Base-by-base conservation (phyloP, 2,329 filamentous ascomycete genomes). In the Ceratocystis huliohia region DNA sequence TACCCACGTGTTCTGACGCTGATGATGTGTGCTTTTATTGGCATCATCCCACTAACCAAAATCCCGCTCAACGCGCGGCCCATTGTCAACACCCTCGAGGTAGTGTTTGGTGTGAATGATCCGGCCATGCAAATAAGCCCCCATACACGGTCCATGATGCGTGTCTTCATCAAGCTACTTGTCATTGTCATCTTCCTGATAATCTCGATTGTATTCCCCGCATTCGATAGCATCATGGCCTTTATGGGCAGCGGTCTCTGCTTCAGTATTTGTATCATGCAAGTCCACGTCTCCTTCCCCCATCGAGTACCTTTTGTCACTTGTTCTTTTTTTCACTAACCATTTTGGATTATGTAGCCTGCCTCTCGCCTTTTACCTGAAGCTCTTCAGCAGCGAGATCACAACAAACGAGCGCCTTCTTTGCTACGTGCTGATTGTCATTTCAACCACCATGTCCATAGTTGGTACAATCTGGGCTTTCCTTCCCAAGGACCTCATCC, bases 11-110 rank as follows among this genome's bases (percentile, higher is more conserved):
- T 79, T 1, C 76, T 96, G 50, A 90, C 86, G n/a, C 77, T 93
- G 61, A 79, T 93, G 70, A 88, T 96, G 74, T 91, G 91, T 70
- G 79, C 89, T 69, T 93, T 92, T 74, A 89, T 97, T 71, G 88
- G 88, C 72, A 91, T 96, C 73, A 96, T 97, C 69, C 94, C 93
- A 0, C 79, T 99, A 64, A 96, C 93, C 45, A 99, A 99, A 76
- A 86, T 96, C n/a, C 91, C 92, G 0, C 80, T 96, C 45, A 95
- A 92, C 74, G 88, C 89, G 7, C 87, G 92, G 1, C 94, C 93
- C 10, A 92, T 97, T 70, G 84, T 96, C 70, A 87, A 87, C 41
- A 96, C 91, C 0, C 76, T 89, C 64, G 94, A 97, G 77, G 84
- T 94, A 62, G 77, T 96, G 67, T 82, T 85, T 68, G 91, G 91